A percentile compares a stretch with the other conserved stretches of the same genome.
Evolutionary conservation across 2,329 filamentous ascomycete species (phyloP).

Genomic region (Cordyceps cicadae): DNA sequence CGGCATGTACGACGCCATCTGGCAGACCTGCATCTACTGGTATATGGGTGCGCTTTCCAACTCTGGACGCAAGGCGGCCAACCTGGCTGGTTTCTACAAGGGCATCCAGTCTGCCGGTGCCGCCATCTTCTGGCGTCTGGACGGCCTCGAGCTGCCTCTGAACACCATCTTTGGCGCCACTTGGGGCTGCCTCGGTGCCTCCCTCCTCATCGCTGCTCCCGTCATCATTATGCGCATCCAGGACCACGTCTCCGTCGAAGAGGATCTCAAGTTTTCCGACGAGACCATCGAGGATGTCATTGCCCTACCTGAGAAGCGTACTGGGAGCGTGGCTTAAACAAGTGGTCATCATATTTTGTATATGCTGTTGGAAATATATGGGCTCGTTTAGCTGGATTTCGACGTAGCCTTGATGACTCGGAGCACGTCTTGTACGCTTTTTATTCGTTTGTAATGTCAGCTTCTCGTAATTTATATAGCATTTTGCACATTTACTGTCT

Average conservation of each 20-base stretch:
- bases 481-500: constrained; percentile 9
- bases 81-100: constrained; percentile 86
- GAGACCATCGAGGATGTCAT: constrained; percentile 68
- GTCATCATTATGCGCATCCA: constrained; percentile 72
- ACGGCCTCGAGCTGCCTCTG: constrained; percentile 53
- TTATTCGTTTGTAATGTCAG: constrained; percentile 6
- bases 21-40: constrained; percentile 54
- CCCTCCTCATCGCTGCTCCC: constrained; percentile 67
- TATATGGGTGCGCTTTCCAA: constrained; percentile 92
- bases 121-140: constrained; percentile 66
- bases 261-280: constrained; percentile 78
- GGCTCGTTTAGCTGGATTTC: background rate
- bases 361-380: background rate
- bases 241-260: constrained; percentile 71
- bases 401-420: constrained; percentile 2
- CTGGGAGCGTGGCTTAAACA: background rate
- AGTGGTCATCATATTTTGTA: background rate
- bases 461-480: constrained; percentile 4
- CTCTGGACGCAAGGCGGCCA: constrained; percentile 84
- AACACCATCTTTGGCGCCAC: constrained; percentile 61
- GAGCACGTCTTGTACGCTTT: constrained; percentile 4
- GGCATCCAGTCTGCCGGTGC: constrained; percentile 76
- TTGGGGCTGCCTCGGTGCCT: constrained; percentile 69
- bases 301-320: constrained; percentile 9
- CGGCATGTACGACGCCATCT: constrained; percentile 58